Evolutionary conservation across 202 grass and related monocot genomes (phyloP), one percentile per base, ranked within the genome.

Genomic region (Schoenoplectus triqueter): DNA sequence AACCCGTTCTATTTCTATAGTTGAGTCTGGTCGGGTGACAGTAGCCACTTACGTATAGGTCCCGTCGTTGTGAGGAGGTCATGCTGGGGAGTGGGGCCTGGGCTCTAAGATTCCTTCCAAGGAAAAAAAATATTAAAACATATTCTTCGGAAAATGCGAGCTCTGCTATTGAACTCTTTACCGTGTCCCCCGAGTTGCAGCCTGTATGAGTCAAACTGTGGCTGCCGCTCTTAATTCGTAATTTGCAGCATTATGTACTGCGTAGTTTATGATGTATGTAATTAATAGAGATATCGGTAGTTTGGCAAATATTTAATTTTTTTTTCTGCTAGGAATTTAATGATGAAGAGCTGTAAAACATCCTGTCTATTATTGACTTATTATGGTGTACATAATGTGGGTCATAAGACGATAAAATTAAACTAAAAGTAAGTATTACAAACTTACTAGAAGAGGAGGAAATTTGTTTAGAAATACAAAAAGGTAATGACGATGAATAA

Each of bases 11-110:
- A 2, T 42, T 31, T 31, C 31, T 31, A 54, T 54, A 18, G 0
- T 41, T 22, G 0, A 9, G 49, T 77, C 59, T 5, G 66, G 86
- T 85, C 47, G 22, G 0, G 66, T 63, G 86, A 81, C 21, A 45
- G 64, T 78, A 48, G 7, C 4, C 11, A 4, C 7, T 91, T 86
- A 71, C 57, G 20, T 6, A 3, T 21, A 49, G 86, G 89, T 0
- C 83, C 76, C 9, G 0, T 0, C 3, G 1, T 3, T 39, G 63
- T 0, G 19, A 65, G 8, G 63, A 55, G 21, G 19, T 1, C 0
- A 0, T 2, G 77, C 39, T 66, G 81, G 31, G 31, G 31, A 31
- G 31, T 31, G 31, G 31, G 31, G 31, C 31, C 31, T 31, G 31
- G 47, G 13, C 46, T 42, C 41, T n/a, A 1, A 46, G 5, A 46